These are phyloP conservation scores for Cladophialophora carrionii DNA, from an alignment of 2,329 filamentous ascomycete genomes.

Conservation along the genomic window DNA sequence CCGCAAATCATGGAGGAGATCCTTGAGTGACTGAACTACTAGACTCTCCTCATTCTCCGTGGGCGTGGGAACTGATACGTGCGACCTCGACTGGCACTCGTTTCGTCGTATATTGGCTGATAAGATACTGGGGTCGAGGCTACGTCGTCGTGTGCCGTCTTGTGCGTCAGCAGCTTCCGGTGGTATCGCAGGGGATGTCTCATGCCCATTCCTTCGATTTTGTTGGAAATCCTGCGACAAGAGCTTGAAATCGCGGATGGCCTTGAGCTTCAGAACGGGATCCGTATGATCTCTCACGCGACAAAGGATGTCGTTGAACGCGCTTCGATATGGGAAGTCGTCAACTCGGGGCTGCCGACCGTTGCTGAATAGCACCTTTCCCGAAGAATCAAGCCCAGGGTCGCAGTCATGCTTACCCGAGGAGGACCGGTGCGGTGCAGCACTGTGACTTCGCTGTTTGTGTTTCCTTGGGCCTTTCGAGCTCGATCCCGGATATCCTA, in stretches of 20 bases:
- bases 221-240: constrained; percentile 66
- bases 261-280: constrained; percentile 81
- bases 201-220: constrained; percentile 1
- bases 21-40: constrained; percentile 64
- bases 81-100: constrained; percentile 22
- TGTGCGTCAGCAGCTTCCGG: background rate
- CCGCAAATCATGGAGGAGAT: constrained; percentile 70
- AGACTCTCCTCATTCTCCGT: constrained; percentile 22
- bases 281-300: constrained; percentile 90
- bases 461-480: background rate
- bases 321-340: constrained; percentile 24
- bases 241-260: constrained; percentile 78
- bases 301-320: constrained; percentile 63
- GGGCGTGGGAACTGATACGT: constrained; percentile 3
- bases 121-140: constrained; percentile 30
- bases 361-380: background rate
- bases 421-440: constrained; percentile 4
- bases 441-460: constrained; percentile 25
- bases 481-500: background rate
- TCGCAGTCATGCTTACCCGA: background rate
- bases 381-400: constrained; percentile 5
- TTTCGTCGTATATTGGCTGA: constrained; percentile 22
- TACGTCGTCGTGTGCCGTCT: constrained; percentile 27
- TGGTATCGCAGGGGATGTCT: background rate
- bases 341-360: background rate